Percentiles rank a stretch among this genome's conserved stretches.
phyloP scores from a whole-genome alignment of 192 early-diverging fungal species.

The Backusella liffmaniae region DNA sequence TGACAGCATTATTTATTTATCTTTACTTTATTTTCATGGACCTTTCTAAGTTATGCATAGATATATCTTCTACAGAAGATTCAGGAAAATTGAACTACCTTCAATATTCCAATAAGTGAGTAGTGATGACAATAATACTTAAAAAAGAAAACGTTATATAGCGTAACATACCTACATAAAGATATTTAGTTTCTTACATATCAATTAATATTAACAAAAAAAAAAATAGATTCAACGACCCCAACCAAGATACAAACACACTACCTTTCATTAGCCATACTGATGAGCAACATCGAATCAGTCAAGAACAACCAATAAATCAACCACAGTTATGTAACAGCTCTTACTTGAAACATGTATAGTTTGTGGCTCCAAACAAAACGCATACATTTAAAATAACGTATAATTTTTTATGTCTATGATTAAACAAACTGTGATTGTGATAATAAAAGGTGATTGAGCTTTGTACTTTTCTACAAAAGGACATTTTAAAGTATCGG shows the following conservation, averaged over 20 bases:
- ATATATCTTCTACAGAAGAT: background rate
- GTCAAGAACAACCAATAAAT: background rate
- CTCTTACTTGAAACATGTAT: constrained; percentile 3
- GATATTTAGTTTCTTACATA: background rate
- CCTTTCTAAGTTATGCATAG: background rate
- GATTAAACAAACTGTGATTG: background rate
- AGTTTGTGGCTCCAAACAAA: constrained; percentile 2
- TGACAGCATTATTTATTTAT: background rate
- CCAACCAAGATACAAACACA: background rate
- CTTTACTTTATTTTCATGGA: background rate
- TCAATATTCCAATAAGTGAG: background rate
- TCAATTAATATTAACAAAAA: background rate
- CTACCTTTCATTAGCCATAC: background rate
- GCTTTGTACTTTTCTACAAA: background rate
- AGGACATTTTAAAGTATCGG: background rate
- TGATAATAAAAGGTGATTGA: background rate
- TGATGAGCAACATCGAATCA: background rate
- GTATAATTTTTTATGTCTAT: background rate
- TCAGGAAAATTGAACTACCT: background rate
- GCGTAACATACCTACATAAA: background rate
- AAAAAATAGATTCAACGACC: background rate
- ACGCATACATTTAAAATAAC: background rate
- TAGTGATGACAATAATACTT: background rate
- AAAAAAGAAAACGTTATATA: background rate
- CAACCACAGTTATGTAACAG: background rate